Evolutionary conservation across 2,329 filamentous ascomycete genomes (phyloP), one percentile per base, ranked within the genome.

Genomic region (Beauveria scarabaeidicola): DNA sequence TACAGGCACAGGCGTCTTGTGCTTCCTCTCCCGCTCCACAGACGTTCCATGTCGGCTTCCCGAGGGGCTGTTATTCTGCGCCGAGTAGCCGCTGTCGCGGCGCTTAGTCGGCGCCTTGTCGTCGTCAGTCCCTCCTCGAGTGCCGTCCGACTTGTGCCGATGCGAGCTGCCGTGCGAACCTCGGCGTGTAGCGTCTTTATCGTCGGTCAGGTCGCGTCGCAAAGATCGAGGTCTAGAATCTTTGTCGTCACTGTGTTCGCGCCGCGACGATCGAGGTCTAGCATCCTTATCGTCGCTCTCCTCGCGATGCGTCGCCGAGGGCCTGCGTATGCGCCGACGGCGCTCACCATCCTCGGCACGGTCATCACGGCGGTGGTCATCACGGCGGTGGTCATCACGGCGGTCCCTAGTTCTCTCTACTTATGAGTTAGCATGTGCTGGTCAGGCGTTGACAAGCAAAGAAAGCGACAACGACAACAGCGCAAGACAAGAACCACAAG

Each of bases 71-170:
- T 72, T 70, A 61, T 67, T 74, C n/a, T 77, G 76, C 19, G 72
- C 70, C 3, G 77, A 74, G 62, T 75, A 74, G 0, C 77, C 78
- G 61, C 77, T 80, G 61, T 80, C 78, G 58, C 74, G 74, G 58
- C 75, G 73, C 57, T 69, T 74, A 5, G 77, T 68, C 21, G 69
- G 73, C 62, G 63, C 64, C 47, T 27, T 27, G 21, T 56, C 58
- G n/a, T 72, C 72, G 19, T 64, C 68, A 11, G 32, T 36, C 32
- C 0, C 32, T 15, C 69, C 70, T 21, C 50, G 48, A 17, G 65
- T 66, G 46, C 73, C 73, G 44, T 78, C 76, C 15, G 70, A 68
- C n/a, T 71, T 72, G 60, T 71, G 71, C 47, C 72, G 74, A 47
- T 71, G 74, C 48, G 69, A 64, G 29, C 65, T 65, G 50, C 60